phyloP scores from a whole-genome alignment of 225 moss, liverwort and hornwort species.

The Climacium dendroides region DNA sequence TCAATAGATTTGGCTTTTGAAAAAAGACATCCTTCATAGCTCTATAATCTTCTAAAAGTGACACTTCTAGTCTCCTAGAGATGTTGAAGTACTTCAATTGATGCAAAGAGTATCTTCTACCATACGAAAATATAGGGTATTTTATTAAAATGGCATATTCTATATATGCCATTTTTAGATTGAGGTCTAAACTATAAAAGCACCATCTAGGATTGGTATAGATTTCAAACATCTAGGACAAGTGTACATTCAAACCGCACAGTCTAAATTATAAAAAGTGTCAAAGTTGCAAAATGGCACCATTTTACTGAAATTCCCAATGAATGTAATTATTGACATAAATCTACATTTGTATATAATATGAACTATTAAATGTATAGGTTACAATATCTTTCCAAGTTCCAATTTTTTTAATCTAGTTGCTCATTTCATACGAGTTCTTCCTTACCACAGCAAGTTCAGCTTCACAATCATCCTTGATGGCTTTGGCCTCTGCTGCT shows the following conservation, averaged over 20 bases:
- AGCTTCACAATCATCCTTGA: slow-evolving; percentile 71
- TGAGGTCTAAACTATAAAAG: no score
- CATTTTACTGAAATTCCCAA: no score
- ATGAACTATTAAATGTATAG: not conserved
- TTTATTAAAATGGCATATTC: no score
- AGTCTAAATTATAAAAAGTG: no score
- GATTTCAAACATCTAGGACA: no score
- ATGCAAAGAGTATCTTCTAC: not conserved
- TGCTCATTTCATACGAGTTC: not conserved
- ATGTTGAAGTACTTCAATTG: not conserved
- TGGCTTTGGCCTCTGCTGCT: slow-evolving; percentile 62
- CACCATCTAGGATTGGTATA: no score
- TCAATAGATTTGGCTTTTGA: not conserved
- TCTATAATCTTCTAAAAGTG: not conserved
- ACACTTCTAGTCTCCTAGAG: accelerated
- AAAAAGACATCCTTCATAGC: no score
- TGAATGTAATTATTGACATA: not conserved
- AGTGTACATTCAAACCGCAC: no score
- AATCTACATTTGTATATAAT: no score
- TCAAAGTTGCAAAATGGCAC: no score
- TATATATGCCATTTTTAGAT: no score
- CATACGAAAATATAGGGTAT: accelerated
- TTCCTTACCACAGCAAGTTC: slow-evolving; percentile 66
- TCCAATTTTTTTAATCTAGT: not conserved
- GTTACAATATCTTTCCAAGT: not conserved